phyloP scores from a whole-genome alignment of 106 monocot genomes.

The Acanthochlamys bracteata region DNA sequence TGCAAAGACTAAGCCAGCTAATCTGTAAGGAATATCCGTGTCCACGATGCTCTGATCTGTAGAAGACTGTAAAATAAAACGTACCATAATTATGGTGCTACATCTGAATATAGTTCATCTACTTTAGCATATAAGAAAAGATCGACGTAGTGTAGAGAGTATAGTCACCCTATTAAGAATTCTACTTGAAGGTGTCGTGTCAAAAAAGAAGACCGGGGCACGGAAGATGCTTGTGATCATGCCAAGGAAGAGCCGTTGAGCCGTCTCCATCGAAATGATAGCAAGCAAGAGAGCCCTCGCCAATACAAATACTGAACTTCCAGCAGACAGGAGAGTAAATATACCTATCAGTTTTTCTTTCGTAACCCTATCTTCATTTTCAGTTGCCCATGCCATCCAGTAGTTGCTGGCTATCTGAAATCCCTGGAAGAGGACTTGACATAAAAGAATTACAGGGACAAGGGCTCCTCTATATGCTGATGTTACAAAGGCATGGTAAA shows the following conservation, averaged over 20 bases:
- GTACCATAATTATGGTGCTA: neutral
- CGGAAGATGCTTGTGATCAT: conserved; percentile 59
- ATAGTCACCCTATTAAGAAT: conserved; percentile 73
- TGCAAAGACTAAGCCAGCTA: conserved; percentile 78
- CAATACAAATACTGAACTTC: conserved; percentile 70
- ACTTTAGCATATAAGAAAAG: too few relatives aligned
- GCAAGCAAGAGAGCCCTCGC: conserved; percentile 67
- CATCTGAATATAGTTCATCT: too few relatives aligned
- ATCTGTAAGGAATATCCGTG: conserved; percentile 81
- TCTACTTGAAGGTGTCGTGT: conserved; percentile 65
- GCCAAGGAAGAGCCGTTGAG: conserved; percentile 54
- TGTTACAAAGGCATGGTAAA: conserved; percentile 61
- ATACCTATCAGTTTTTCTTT: conserved; percentile 42
- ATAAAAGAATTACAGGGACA: conserved; percentile 55
- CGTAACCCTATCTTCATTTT: conserved; percentile 26
- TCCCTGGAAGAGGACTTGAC: conserved; percentile 68
- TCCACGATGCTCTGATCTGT: conserved; percentile 80
- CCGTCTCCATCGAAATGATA: conserved; percentile 55
- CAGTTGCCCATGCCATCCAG: conserved; percentile 87
- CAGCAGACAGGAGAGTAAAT: conserved; percentile 46
- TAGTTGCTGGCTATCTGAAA: conserved; percentile 82
- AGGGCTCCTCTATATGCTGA: conserved; percentile 62
- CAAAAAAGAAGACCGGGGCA: conserved; percentile 69
- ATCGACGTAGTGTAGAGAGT: too few relatives aligned
- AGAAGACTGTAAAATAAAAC: conserved; percentile 39